Percentiles rank a stretch among this genome's conserved stretches.
Evolutionary conservation across 306 rosid genomes (phyloP).

Genomic region (Dryas alaskensis): DNA sequence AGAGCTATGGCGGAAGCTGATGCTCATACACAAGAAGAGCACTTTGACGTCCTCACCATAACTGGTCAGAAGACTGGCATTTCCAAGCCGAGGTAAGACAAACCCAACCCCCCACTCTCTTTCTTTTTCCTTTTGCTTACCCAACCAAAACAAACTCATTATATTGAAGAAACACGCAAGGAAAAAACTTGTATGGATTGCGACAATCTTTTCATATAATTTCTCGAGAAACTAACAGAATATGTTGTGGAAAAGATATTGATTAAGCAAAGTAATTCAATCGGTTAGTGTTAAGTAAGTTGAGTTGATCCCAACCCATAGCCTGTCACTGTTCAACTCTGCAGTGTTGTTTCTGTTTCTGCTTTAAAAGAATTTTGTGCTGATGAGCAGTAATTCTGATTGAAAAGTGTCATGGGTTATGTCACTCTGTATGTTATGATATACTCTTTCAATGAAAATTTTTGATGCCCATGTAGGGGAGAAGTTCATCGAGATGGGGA

Average conservation of each 20-base stretch:
- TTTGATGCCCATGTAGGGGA: constrained; percentile 37
- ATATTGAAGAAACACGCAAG: neutral
- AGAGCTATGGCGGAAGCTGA: constrained; percentile 33
- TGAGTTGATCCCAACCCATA: neutral
- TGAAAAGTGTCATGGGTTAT: neutral
- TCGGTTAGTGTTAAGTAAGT: neutral
- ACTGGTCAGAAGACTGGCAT: constrained; percentile 62
- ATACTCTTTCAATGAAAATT: neutral
- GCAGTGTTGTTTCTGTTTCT: neutral
- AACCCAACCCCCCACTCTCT: neutral
- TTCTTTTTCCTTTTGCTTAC: neutral
- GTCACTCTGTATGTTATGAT: neutral
- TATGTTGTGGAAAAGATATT: neutral
- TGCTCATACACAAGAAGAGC: constrained; percentile 40
- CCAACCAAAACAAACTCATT: neutral
- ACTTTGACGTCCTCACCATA: constrained; percentile 68
- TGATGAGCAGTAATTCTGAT: neutral
- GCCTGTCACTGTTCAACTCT: neutral
- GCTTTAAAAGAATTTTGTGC: neutral
- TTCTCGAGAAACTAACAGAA: neutral
- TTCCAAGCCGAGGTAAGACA: constrained; percentile 63
- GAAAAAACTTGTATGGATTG: neutral
- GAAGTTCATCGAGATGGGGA: constrained; percentile 89
- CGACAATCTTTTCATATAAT: neutral
- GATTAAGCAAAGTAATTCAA: neutral